A percentile compares a stretch with the other conserved stretches of the same genome.
Conservation (phyloP, 139 green algal genomes). For the Raphidocelis subcapitata region DNA sequence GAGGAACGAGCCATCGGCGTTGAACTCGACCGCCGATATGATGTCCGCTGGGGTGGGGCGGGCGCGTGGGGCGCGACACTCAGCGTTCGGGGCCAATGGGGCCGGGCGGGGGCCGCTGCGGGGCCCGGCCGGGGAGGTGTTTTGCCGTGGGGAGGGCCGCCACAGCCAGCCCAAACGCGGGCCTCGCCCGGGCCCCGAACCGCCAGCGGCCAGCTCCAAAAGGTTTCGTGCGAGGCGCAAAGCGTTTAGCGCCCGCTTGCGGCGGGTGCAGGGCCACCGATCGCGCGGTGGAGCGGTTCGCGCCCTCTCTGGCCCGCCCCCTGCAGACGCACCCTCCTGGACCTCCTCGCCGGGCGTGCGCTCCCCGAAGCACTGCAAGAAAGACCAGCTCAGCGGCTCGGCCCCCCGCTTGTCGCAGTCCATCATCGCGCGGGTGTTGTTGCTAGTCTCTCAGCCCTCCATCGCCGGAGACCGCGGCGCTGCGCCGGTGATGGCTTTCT, state of each 20-base stretch:
- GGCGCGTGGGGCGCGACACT: too few species aligned
- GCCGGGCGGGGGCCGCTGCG: not conserved
- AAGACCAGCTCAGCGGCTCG: conserved; percentile 42
- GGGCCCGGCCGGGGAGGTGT: not conserved
- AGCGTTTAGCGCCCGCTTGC: not conserved
- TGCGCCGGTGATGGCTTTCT: too few species aligned
- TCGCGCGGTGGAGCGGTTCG: not conserved
- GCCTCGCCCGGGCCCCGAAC: not conserved
- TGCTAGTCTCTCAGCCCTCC: too few species aligned
- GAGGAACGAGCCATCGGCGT: conserved; percentile 86
- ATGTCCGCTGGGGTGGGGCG: conserved; percentile 91
- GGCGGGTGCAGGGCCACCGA: not conserved
- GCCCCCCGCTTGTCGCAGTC: too few species aligned
- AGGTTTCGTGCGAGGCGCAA: not conserved
- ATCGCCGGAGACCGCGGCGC: too few species aligned
- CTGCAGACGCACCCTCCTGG: conserved; percentile 79
- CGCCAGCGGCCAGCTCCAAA: not conserved
- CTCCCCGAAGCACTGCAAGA: conserved; percentile 98
- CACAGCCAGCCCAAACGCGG: not conserved
- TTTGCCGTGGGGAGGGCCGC: not conserved
- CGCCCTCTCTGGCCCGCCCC: not conserved
- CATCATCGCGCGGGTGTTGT: too few species aligned
- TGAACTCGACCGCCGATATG: conserved; percentile 98
- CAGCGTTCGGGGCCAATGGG: too few species aligned
- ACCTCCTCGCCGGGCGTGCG: conserved; percentile 91